A percentile compares a stretch with the other conserved stretches of the same genome.
phyloP scores from a whole-genome alignment of 495 filamentous ascomycete species.

The Aspergillus indologenus region DNA sequence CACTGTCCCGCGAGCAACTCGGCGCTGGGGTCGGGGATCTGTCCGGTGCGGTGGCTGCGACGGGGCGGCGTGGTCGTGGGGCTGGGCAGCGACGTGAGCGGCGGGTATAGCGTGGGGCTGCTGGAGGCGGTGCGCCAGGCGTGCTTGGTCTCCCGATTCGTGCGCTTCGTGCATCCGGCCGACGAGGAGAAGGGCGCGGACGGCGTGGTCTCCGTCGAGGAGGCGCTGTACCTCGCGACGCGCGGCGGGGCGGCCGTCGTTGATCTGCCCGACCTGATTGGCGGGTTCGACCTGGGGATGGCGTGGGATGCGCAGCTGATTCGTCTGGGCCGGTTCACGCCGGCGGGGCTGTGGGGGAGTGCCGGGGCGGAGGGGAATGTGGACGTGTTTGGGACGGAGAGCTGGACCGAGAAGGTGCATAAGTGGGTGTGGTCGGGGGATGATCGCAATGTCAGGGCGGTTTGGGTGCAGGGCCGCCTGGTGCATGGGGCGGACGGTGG shows the following conservation, averaged over 20 bases:
- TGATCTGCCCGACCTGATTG: constrained; percentile 61
- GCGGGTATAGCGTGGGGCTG: constrained; percentile 76
- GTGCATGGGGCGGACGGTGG: constrained; percentile 53
- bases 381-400: constrained; percentile 85
- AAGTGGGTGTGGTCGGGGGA: constrained; percentile 92
- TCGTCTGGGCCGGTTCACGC: constrained; percentile 42
- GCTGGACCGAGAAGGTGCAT: constrained; percentile 68
- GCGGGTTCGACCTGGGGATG: constrained; percentile 74
- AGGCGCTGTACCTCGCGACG: constrained; percentile 76
- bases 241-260: constrained; percentile 71
- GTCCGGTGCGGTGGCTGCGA: constrained; percentile 68
- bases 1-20: constrained; percentile 90
- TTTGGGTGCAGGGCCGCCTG: constrained; percentile 77
- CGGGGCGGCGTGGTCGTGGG: constrained; percentile 74
- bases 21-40: constrained; percentile 70
- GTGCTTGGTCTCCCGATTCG: constrained; percentile 63
- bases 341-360: background rate
- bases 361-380: constrained; percentile 36
- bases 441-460: constrained; percentile 73
- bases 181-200: constrained; percentile 15
- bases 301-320: constrained; percentile 81
- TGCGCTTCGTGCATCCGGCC: constrained; percentile 8
- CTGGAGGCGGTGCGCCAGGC: constrained; percentile 79
- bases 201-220: constrained; percentile 69
- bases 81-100: constrained; percentile 84